A percentile compares a stretch with the other conserved stretches of the same genome.
Evolutionary conservation across 768 basidiomycete genomes (phyloP).

Genomic region (Pleurotus giganteus): DNA sequence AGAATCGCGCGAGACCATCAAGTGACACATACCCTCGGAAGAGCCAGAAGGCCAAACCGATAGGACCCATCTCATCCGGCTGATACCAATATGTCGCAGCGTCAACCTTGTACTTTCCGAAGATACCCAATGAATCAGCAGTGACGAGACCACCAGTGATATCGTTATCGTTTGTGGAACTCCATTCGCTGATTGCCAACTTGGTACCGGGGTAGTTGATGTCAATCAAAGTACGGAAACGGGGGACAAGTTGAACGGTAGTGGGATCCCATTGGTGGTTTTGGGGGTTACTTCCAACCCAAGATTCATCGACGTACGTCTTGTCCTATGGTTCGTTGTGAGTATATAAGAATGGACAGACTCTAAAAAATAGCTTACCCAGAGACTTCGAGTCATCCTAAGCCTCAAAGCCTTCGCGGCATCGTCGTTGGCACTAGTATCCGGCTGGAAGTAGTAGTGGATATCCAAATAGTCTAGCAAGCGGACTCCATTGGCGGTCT

Average conservation of each 20-base stretch:
- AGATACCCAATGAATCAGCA: constrained; percentile 51
- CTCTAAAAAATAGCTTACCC: constrained; percentile 29
- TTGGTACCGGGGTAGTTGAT: constrained; percentile 54
- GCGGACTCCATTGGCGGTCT: constrained; percentile 33
- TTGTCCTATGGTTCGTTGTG: constrained; percentile 31
- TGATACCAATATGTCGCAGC: constrained; percentile 53
- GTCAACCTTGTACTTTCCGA: constrained; percentile 47
- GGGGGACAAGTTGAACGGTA: constrained; percentile 44
- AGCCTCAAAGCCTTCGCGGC: constrained; percentile 49
- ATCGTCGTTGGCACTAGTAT: constrained; percentile 51
- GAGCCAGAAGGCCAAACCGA: constrained; percentile 55
- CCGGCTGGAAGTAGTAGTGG: constrained; percentile 53
- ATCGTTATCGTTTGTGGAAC: constrained; percentile 45
- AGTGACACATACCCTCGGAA: constrained; percentile 43
- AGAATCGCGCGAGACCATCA: background rate
- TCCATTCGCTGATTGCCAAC: constrained; percentile 53
- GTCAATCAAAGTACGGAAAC: constrained; percentile 47
- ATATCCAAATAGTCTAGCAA: constrained; percentile 56
- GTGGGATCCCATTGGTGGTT: constrained; percentile 47
- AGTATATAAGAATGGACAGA: background rate
- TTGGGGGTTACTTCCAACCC: constrained; percentile 41
- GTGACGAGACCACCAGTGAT: constrained; percentile 52
- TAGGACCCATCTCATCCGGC: constrained; percentile 44
- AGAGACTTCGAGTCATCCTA: constrained; percentile 48
- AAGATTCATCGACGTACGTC: constrained; percentile 53